Conservation (phyloP, 1,284 basidiomycete species). For the Sporisorium exsertum region DNA sequence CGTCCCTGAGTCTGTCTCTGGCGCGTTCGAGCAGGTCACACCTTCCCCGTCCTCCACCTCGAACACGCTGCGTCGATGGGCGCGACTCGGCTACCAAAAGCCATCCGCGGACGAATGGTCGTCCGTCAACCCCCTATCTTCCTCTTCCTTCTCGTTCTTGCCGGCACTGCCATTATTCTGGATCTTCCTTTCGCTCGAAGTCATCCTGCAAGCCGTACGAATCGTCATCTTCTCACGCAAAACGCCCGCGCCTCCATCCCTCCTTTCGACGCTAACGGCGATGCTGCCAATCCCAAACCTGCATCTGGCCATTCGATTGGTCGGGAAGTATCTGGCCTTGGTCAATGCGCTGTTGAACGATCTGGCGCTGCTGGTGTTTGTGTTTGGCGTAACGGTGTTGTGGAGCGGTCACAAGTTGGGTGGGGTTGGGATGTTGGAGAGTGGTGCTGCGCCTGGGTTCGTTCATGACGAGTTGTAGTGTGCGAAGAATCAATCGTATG, state of each 20-base stretch:
- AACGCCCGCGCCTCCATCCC: slow-evolving; percentile 37
- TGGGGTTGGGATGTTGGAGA: slow-evolving; percentile 29
- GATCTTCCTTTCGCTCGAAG: slow-evolving; percentile 64
- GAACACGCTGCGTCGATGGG: slow-evolving; percentile 52
- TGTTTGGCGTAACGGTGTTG: slow-evolving; percentile 47
- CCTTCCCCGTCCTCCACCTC: neutral
- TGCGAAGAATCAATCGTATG: neutral
- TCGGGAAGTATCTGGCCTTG: slow-evolving; percentile 40
- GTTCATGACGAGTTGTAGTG: slow-evolving; percentile 37
- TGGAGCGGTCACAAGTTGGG: slow-evolving; percentile 39
- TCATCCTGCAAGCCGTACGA: slow-evolving; percentile 55
- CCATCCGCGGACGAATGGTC: slow-evolving; percentile 32
- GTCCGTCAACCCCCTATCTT: neutral
- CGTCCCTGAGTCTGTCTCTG: slow-evolving; percentile 19
- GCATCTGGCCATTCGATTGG: slow-evolving; percentile 20
- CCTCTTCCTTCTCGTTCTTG: neutral
- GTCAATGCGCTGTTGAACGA: slow-evolving; percentile 50
- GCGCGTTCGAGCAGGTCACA: slow-evolving; percentile 12
- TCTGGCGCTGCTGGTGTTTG: slow-evolving; percentile 57
- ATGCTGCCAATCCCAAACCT: slow-evolving; percentile 48
- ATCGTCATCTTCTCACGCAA: slow-evolving; percentile 46
- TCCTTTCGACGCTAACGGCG: slow-evolving; percentile 31
- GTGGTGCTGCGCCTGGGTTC: neutral
- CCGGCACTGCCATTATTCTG: slow-evolving; percentile 60
- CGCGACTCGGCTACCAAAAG: slow-evolving; percentile 53